phyloP scores from a whole-genome alignment of 768 basidiomycete species.

The Mycena rebaudengoi region DNA sequence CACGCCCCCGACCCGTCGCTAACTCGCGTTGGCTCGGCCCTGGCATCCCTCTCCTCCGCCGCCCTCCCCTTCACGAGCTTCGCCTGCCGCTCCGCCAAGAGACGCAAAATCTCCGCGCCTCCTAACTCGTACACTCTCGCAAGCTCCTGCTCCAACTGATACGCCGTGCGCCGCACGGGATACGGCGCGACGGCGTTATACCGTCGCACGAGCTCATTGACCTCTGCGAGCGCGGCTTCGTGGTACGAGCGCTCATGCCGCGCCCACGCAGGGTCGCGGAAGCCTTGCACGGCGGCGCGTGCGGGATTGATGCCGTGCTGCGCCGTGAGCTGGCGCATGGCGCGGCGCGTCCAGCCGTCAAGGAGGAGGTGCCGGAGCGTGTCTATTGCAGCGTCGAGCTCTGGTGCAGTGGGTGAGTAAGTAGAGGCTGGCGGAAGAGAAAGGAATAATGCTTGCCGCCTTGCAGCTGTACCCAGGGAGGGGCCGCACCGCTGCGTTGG shows the following conservation, averaged over 20 bases:
- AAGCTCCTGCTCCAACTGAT: conserved; percentile 66
- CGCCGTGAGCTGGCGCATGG: conserved; percentile 66
- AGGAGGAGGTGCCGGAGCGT: conserved; percentile 72
- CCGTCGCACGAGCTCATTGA: conserved; percentile 79
- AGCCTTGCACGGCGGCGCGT: conserved; percentile 44
- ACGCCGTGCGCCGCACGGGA: conserved; percentile 72
- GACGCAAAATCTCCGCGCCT: conserved; percentile 59
- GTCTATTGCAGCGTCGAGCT: conserved; percentile 68
- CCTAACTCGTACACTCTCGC: conserved; percentile 58
- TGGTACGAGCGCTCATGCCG: conserved; percentile 73
- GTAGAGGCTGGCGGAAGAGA: background rate
- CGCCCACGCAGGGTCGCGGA: conserved; percentile 79
- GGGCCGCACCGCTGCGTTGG: conserved; percentile 81
- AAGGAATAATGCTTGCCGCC: conserved; percentile 52
- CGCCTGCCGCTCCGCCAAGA: conserved; percentile 44
- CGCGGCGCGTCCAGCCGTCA: conserved; percentile 80
- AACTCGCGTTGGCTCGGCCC: too few relatives aligned
- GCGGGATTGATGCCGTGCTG: conserved; percentile 16
- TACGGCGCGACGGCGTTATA: conserved; percentile 86
- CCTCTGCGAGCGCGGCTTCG: conserved; percentile 69
- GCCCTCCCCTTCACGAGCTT: conserved; percentile 29
- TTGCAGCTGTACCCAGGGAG: conserved; percentile 89
- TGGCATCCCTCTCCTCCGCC: background rate
- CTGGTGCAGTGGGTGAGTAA: conserved; percentile 41
- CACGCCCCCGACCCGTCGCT: too few relatives aligned